Percentiles rank a stretch among this genome's conserved stretches.
Conservation (phyloP, 2,329 filamentous ascomycete genomes). For the Colletotrichum australisinense region DNA sequence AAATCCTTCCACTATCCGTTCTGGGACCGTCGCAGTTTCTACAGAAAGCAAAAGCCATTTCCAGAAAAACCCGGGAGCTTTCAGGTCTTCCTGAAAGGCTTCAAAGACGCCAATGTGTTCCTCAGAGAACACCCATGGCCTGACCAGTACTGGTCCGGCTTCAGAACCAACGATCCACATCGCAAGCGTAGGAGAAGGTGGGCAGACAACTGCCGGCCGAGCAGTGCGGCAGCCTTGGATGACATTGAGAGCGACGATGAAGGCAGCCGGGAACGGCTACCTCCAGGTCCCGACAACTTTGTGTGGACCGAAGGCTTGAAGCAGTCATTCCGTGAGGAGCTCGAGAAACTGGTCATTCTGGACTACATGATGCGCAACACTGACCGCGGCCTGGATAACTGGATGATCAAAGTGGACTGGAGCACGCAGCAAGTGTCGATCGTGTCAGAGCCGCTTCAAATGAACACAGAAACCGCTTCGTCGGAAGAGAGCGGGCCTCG, state of each 20-base stretch:
- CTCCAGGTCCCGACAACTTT: slow-evolving; percentile 67
- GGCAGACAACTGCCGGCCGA: slow-evolving; percentile 37
- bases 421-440: slow-evolving; percentile 86
- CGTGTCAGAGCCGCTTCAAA: slow-evolving; percentile 79
- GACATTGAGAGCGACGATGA: slow-evolving; percentile 65
- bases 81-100: slow-evolving; percentile 96
- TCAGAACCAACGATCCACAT: slow-evolving; percentile 75
- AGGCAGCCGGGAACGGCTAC: slow-evolving; percentile 48
- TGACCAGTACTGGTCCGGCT: slow-evolving; percentile 81
- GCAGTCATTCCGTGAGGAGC: slow-evolving; percentile 91
- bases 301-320: slow-evolving; percentile 91
- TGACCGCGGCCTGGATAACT: slow-evolving; percentile 95
- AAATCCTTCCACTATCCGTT: slow-evolving; percentile 99
- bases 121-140: slow-evolving; percentile 97
- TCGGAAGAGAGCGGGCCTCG: slow-evolving; percentile 66
- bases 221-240: slow-evolving; percentile 43
- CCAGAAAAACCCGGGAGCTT: slow-evolving; percentile 95
- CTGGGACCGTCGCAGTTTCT: slow-evolving; percentile 91
- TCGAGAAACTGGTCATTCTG: slow-evolving; percentile 96
- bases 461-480: slow-evolving; percentile 69
- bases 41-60: slow-evolving; percentile 86
- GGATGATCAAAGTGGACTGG: slow-evolving; percentile 99
- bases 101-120: slow-evolving; percentile 96
- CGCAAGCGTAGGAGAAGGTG: slow-evolving; percentile 72
- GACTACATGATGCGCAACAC: slow-evolving; percentile 99